These are phyloP conservation scores for Rubia peregrina DNA, from an alignment of 305 asterid species.

Conservation along the genomic window DNA sequence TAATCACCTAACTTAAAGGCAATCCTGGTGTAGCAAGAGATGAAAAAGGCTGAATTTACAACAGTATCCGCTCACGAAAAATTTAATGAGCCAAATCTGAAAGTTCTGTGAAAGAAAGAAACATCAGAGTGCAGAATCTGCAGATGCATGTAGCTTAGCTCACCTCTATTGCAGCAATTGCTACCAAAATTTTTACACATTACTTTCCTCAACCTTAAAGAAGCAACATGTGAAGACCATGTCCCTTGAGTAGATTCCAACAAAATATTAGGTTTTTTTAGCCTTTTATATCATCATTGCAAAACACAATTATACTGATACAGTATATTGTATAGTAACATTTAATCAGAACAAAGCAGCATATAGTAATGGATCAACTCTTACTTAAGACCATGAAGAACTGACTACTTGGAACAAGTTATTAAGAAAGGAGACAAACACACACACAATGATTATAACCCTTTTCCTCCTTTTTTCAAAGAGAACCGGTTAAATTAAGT, in stretches of 20 bases:
- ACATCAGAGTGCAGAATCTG: background rate
- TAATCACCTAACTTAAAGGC: slow-evolving; percentile 45
- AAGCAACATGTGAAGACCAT: no score
- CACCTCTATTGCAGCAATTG: slow-evolving; percentile 70
- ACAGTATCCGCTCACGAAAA: slow-evolving; percentile 50
- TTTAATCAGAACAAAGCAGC: slow-evolving; percentile 9
- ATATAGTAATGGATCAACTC: slow-evolving; percentile 13
- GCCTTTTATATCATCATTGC: no score
- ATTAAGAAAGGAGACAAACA: background rate
- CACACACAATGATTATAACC: background rate
- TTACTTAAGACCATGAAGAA: background rate
- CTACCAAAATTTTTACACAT: slow-evolving; percentile 17
- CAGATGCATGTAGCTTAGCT: slow-evolving; percentile 14
- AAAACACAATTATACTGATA: no score
- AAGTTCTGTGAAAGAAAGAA: background rate
- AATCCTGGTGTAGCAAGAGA: slow-evolving; percentile 36
- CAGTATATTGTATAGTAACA: no score
- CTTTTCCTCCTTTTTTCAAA: background rate
- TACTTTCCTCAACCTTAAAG: no score
- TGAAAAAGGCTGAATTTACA: slow-evolving; percentile 58
- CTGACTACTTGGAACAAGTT: background rate
- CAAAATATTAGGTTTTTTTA: no score
- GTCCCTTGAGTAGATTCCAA: no score
- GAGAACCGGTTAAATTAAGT: background rate
- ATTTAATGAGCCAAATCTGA: background rate